Percentiles rank a stretch among this genome's conserved stretches.
These are phyloP conservation scores for Malassezia obtusa DNA, from an alignment of 1,284 basidiomycete species.

Conservation along the genomic window DNA sequence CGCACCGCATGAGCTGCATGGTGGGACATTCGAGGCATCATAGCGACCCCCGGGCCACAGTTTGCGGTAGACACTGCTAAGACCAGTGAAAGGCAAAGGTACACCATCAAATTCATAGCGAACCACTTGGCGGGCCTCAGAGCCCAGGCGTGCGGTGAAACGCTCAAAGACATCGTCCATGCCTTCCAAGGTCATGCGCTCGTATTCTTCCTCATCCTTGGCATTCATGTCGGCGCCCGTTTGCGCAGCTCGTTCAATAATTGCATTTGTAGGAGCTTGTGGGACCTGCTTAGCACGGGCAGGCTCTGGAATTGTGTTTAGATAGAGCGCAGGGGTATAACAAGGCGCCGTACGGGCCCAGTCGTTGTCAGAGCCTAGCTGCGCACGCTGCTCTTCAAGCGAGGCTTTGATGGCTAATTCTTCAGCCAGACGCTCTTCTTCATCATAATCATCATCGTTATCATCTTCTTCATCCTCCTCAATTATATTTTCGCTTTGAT, in stretches of 20 bases:
- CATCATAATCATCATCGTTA: constrained; percentile 21
- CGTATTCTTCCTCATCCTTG: constrained; percentile 34
- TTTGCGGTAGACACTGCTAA: constrained; percentile 25
- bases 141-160: constrained; percentile 32
- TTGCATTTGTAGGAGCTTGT: not conserved
- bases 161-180: constrained; percentile 42
- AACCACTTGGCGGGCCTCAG: constrained; percentile 38
- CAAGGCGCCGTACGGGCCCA: constrained; percentile 26
- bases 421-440: constrained; percentile 36
- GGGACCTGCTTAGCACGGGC: not conserved
- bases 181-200: constrained; percentile 34
- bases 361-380: constrained; percentile 13
- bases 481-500: not conserved
- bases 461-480: constrained; percentile 17
- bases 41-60: constrained; percentile 27
- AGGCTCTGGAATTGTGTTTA: constrained; percentile 42
- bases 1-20: constrained; percentile 31
- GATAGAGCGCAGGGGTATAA: constrained; percentile 31
- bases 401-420: constrained; percentile 43
- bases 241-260: not conserved
- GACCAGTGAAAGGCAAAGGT: constrained; percentile 34
- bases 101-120: constrained; percentile 41
- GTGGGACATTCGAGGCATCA: constrained; percentile 18
- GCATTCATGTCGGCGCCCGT: constrained; percentile 13
- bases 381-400: constrained; percentile 16